Evolutionary conservation across 306 rosid genomes (phyloP), one percentile per base, ranked within the genome.

Genomic region (Castanea crenata): DNA sequence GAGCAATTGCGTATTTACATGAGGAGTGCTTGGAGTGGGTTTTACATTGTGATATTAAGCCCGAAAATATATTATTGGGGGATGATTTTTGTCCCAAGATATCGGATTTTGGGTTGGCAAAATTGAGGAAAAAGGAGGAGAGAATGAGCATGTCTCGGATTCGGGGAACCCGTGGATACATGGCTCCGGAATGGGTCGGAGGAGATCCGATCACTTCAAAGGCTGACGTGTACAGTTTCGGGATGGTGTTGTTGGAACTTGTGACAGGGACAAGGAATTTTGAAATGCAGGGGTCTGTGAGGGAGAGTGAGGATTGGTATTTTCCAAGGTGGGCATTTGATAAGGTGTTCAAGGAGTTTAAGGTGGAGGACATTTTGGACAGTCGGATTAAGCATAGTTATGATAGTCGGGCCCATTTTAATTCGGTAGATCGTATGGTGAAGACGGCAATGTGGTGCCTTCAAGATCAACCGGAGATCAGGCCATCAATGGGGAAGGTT

Each of bases 1-100:
- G 99, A 61, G 76, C 99, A 3, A 95, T 95, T 38, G 97, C 99
- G 0, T 95, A 95, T 54, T 68, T 94, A 12, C 99, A 95, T 19
- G 99, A 95, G 79, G 99, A 95, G 77, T 95, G 99, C 46, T 82
- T 91, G 41, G 99, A 95, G 68, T 92, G 99, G 99, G 99, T 95
- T 55, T 72, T 95, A 23, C 99, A 95, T 18, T 91, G 97, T 49
- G 99, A 94, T 55, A 94, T 94, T 2, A 94, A 94, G 64, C 97
- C 97, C 0, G 99, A 95, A 52, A 92, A 95, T 70, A 95, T 95
- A n/a, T 84, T 95, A 0, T 9, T 95, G 0, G 94, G 94, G 0
- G 94, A 85, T 18, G 97, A 92, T 32, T 95, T 92, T 23, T 95
- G 99, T 65, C 98, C 99, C 0, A 95, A 95, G 76, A 78, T 95